Percentiles rank a stretch among this genome's conserved stretches.
phyloP scores from a whole-genome alignment of 75 land plant genomes.

The Larix kaempferi region DNA sequence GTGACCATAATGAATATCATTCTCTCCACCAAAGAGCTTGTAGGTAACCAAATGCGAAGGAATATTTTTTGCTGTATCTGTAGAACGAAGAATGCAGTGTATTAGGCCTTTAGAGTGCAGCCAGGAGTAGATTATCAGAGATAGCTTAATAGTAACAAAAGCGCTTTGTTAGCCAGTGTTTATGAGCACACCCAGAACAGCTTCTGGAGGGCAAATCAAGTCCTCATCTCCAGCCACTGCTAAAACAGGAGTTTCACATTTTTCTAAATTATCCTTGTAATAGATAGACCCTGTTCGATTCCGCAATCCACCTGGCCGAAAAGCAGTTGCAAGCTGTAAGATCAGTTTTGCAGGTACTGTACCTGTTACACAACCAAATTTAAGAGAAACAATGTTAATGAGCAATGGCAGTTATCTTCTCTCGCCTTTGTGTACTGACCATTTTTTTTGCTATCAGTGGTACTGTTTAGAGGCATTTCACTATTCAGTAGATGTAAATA shows the following conservation, averaged over 20 bases:
- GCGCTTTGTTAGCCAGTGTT: background rate
- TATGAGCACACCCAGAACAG: constrained; percentile 71
- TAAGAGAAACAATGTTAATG: background rate
- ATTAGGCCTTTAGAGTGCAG: background rate
- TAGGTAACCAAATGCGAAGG: constrained; percentile 69
- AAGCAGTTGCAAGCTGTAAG: constrained; percentile 87
- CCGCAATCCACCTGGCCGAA: constrained; percentile 80
- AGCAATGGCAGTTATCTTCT: background rate
- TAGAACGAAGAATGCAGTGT: constrained; percentile 9
- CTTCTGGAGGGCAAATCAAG: constrained; percentile 95
- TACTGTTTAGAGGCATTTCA: background rate
- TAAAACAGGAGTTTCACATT: constrained; percentile 66
- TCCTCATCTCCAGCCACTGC: constrained; percentile 95
- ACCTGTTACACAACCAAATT: constrained; percentile 42
- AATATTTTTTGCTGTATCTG: constrained; percentile 78
- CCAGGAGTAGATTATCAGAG: background rate
- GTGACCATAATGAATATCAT: constrained; percentile 87
- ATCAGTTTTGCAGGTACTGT: constrained; percentile 91
- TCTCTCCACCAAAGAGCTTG: constrained; percentile 75
- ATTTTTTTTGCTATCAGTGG: background rate
- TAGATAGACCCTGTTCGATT: constrained; percentile 64
- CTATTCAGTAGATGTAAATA: background rate
- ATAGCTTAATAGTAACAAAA: background rate
- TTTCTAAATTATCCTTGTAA: constrained; percentile 71
- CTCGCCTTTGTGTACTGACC: background rate